Conservation (phyloP, 768 basidiomycete genomes). For the Leccinellum luteum region DNA sequence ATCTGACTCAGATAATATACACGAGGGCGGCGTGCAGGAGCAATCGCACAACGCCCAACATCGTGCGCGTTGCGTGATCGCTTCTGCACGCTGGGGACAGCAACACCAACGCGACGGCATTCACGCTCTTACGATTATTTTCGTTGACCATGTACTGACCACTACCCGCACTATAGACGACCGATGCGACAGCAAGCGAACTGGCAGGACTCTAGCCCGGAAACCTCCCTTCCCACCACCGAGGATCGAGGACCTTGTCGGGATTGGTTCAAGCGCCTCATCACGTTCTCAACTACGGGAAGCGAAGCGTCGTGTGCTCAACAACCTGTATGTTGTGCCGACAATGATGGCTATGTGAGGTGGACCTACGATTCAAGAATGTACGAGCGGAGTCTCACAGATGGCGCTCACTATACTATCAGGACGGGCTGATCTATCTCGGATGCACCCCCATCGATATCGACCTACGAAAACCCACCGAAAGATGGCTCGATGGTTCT, state of each 20-base stretch:
- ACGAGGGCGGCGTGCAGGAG: no score
- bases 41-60: no score
- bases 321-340: constrained; percentile 19
- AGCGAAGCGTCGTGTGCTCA: constrained; percentile 4
- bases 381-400: not conserved
- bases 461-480: not conserved
- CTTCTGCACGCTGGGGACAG: no score
- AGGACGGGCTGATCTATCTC: constrained; percentile 9
- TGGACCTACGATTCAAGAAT: not conserved
- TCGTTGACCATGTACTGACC: not conserved
- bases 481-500: not conserved
- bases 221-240: not conserved
- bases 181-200: not conserved
- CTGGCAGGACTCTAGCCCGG: constrained; percentile 4
- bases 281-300: not conserved
- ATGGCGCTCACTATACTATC: not conserved
- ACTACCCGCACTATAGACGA: not conserved
- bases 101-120: no score
- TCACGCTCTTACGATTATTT: no score
- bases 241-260: constrained; percentile 6
- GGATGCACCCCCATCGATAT: constrained; percentile 13
- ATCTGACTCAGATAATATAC: no score
- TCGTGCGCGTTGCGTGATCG: no score
- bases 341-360: constrained; percentile 11
- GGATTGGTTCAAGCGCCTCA: constrained; percentile 3